Evolutionary conservation across 106 monocot genomes (phyloP).

Genomic region (Agapanthus africanus): DNA sequence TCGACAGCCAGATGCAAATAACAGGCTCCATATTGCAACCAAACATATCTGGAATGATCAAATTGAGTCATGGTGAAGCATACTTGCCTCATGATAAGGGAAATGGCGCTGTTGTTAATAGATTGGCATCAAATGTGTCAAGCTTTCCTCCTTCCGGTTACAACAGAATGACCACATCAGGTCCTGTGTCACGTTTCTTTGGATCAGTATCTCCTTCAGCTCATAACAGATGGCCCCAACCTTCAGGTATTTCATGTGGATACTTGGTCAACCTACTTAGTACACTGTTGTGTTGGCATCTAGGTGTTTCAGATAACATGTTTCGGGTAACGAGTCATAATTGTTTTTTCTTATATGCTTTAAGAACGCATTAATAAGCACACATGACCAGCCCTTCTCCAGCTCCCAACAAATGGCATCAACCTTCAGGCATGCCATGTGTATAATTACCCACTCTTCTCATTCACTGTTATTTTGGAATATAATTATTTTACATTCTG

Average conservation of each 20-base stretch:
- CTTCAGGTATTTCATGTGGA: slow-evolving; percentile 25
- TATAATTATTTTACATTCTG: too few relatives aligned
- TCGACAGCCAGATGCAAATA: slow-evolving; percentile 91
- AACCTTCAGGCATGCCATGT: too few relatives aligned
- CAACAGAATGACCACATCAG: slow-evolving; percentile 39
- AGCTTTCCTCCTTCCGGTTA: slow-evolving; percentile 52
- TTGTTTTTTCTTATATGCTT: background rate
- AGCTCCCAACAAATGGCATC: too few relatives aligned
- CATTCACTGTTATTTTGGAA: too few relatives aligned
- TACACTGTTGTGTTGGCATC: background rate
- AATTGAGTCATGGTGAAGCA: slow-evolving; percentile 98
- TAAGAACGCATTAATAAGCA: background rate
- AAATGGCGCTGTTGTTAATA: slow-evolving; percentile 60
- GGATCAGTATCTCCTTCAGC: slow-evolving; percentile 58
- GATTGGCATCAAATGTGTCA: slow-evolving; percentile 48
- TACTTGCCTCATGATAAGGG: slow-evolving; percentile 97
- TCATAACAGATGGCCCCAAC: slow-evolving; percentile 29
- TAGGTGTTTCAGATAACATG: slow-evolving; percentile 4
- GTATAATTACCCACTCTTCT: too few relatives aligned
- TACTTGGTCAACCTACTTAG: background rate
- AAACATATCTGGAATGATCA: slow-evolving; percentile 86
- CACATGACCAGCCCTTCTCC: too few relatives aligned
- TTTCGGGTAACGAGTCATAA: too few relatives aligned
- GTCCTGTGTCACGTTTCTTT: slow-evolving; percentile 67
- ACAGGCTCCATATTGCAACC: slow-evolving; percentile 87